Base-by-base conservation (phyloP, 1,139 yeast genomes). In the Wickerhamiella pararugosa region DNA sequence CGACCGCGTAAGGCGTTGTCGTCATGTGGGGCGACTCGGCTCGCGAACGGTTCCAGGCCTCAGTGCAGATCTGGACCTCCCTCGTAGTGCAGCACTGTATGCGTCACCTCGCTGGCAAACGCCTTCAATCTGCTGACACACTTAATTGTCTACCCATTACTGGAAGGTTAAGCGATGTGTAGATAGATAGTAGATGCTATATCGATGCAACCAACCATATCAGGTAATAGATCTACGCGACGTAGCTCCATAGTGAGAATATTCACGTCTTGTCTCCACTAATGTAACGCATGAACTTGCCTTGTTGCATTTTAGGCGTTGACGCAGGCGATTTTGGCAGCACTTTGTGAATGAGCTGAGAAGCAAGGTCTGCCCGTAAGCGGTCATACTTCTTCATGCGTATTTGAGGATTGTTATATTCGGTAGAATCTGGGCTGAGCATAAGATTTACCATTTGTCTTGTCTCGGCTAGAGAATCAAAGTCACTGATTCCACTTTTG, bases 371-470 rank as follows among this genome's bases (percentile, higher is more conserved):
- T 0, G 76, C 74, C 47, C 70, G 71, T 37, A 79, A 66, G 37
- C 79, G 70, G 46, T 75, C 75, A 53, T 71, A 79, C 45, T 73
- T 73, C 50, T 75, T 69, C 70, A 70, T 65, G 49, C 84, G 66
- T 7, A 66, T 57, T 27, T 67, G 63, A 25, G 71, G 70, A 49
- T 75, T 76, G 47, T 65, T 67, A 58, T 74, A 76, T 29, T 29
- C 21, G 10, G 73, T 76, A 37, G 67, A 42, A 6, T 40, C 55
- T 46, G 69, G 66, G 42, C 70, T 66, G 46, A 75, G 57, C 42
- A 66, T 50, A 38, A 79, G 58, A 38, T 71, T 73, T n/a, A 79
- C 69, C 42, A 75, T 69, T 55, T 79, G 86, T 40, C 78, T 67
- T 39, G 78, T 63, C 49, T 76, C 80, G 9, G 69, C 63, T 45